Evolutionary conservation across 257 asterid genomes (phyloP), one percentile per base, ranked within the genome.

Genomic region (Cordia subcordata): DNA sequence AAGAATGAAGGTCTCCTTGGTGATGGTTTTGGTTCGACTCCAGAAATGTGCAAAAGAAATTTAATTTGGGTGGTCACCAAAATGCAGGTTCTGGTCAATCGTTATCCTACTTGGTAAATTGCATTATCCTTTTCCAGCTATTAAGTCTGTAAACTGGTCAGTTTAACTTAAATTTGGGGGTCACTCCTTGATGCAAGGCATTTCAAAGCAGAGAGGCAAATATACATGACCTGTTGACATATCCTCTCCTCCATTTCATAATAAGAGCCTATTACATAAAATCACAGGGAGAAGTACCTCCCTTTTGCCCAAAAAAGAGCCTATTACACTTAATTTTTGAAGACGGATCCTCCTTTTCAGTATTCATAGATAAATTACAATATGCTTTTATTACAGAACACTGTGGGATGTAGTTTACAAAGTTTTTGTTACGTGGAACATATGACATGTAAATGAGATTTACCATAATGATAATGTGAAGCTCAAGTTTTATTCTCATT

Each of bases 1-100:
- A 87, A 76, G 75, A 69, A 75, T 68, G 96, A 80, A 35, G 99
- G 99, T 33, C 81, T 93, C 49, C 82, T 93, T 60, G 90, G 84
- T 68, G 96, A 83, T 59, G 99, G 99, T 55, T 93, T 93, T 80
- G 99, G 97, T 61, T 81, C 99, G 40, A 93, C 99, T 50, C 97
- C 90, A 1, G 99, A 89, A 84, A 93, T 93, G 99, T 78, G 73
- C 77, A 93, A 89, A 74, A 75, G 78, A 54, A 93, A 93, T 67
- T 68, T 93, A 68, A 85, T 93, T 45, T 89, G 99, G 99, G 99
- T 93, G 18, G 99, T 93, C 62, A 75, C 94, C 6, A 93, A 89
- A 72, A 83, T 87, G 97, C 97, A 90, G 71, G 93, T 93, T 80
- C 49, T 79, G 22, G 94, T 87, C 42, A 96, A 93, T 68, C 90